phyloP scores from a whole-genome alignment of 805 yeast genomes.

The Kodamaea fukazawae region DNA sequence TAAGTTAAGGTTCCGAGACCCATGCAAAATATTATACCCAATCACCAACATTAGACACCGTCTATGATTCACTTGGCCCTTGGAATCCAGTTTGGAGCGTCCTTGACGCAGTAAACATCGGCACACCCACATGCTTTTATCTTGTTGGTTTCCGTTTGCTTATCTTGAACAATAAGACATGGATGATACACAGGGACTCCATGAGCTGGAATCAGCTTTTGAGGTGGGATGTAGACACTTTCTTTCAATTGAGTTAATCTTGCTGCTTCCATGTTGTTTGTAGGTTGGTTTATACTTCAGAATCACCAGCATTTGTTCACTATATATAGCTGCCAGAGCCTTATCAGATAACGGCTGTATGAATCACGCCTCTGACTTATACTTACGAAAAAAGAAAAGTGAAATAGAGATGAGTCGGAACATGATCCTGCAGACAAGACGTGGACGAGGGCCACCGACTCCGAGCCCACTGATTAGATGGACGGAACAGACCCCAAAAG shows the following conservation, averaged over 20 bases:
- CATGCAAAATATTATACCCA: too few species aligned
- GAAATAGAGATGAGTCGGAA: too few species aligned
- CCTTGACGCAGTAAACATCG: slow-evolving; percentile 37
- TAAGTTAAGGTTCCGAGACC: too few species aligned
- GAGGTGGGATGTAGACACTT: slow-evolving; percentile 49
- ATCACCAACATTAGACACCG: not conserved
- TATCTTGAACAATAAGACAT: slow-evolving; percentile 55
- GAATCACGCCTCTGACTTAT: slow-evolving; percentile 1
- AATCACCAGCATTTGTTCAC: not conserved
- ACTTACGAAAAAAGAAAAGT: slow-evolving; percentile 1
- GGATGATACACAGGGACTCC: slow-evolving; percentile 53
- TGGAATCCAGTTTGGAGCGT: slow-evolving; percentile 42
- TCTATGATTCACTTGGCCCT: slow-evolving; percentile 13
- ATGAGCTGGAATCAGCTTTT: slow-evolving; percentile 15
- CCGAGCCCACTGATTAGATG: too few species aligned
- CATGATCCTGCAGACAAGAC: too few species aligned
- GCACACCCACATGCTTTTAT: slow-evolving; percentile 42
- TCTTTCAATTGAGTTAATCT: slow-evolving; percentile 36
- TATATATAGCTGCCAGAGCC: not conserved
- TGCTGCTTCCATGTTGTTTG: slow-evolving; percentile 41
- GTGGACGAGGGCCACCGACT: too few species aligned
- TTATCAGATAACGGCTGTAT: slow-evolving; percentile 4
- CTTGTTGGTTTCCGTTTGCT: slow-evolving; percentile 46
- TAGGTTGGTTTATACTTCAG: not conserved
- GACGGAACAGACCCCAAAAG: too few species aligned